A percentile compares a stretch with the other conserved stretches of the same genome.
Evolutionary conservation across 371 early-diverging fungal genomes (phyloP).

Genomic region (Mucor mucedo): DNA sequence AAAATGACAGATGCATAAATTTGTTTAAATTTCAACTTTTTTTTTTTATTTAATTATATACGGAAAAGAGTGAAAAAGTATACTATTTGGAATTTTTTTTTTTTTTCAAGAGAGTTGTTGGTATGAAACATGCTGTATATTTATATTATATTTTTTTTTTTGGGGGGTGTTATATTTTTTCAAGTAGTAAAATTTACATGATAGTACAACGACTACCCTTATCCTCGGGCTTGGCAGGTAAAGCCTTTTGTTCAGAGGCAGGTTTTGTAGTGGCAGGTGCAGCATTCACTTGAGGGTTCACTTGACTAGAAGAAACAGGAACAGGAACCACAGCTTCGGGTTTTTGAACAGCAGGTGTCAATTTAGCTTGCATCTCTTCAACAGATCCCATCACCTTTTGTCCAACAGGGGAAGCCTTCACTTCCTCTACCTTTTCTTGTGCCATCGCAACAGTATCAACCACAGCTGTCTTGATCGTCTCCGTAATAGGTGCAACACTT

Average conservation of each 20-base stretch:
- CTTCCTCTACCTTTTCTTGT: slow-evolving; percentile 9
- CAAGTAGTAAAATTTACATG: slow-evolving; percentile 24
- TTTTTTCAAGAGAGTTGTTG: slow-evolving; percentile 10
- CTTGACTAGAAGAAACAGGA: slow-evolving; percentile 29
- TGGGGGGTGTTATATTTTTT: not conserved
- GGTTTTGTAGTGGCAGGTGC: slow-evolving; percentile 5
- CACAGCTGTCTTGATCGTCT: slow-evolving; percentile 10
- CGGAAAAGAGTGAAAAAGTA: not conserved
- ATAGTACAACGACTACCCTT: slow-evolving; percentile 29
- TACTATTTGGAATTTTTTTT: not conserved
- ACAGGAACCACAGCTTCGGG: slow-evolving; percentile 32
- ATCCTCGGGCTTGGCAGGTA: slow-evolving; percentile 19
- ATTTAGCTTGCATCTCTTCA: not conserved
- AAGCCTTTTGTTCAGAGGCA: slow-evolving; percentile 9
- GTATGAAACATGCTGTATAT: slow-evolving; percentile 20
- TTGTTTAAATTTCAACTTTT: not conserved
- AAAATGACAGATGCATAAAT: not conserved
- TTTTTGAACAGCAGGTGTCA: slow-evolving; percentile 15
- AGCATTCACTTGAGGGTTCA: slow-evolving; percentile 14
- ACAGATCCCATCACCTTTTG: slow-evolving; percentile 9
- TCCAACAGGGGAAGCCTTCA: not conserved
- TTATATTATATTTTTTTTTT: slow-evolving; percentile 17
- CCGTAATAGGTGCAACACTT: not conserved
- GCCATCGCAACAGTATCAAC: slow-evolving; percentile 1
- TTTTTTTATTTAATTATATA: not conserved